These are phyloP conservation scores for Pseudocercospora fijiensis DNA, from an alignment of 2,329 filamentous ascomycete species.

Conservation along the genomic window DNA sequence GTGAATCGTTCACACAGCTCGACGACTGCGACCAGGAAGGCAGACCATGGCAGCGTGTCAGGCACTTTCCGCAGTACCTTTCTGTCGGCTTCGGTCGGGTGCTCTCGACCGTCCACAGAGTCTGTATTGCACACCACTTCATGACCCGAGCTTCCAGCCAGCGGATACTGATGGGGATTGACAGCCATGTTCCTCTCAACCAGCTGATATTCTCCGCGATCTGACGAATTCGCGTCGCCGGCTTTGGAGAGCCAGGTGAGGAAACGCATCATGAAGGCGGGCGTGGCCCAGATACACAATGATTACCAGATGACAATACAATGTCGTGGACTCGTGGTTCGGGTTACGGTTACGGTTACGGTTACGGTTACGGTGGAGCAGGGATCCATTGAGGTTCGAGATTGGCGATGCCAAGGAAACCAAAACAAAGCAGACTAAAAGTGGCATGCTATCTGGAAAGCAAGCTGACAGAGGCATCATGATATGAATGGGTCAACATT, in stretches of 20 bases:
- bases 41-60: constrained; percentile 44
- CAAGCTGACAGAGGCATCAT: no score
- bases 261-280: constrained; percentile 14
- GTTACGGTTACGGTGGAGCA: not conserved
- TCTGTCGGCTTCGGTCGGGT: constrained; percentile 45
- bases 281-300: not conserved
- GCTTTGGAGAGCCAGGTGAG: constrained; percentile 12
- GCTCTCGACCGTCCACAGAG: constrained; percentile 16
- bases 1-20: constrained; percentile 31
- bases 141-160: not conserved
- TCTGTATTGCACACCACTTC: not conserved
- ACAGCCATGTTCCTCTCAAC: constrained; percentile 13
- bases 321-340: no score
- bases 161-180: not conserved
- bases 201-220: constrained; percentile 24
- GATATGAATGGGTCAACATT: no score
- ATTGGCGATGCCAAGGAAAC: not conserved
- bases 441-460: no score
- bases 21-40: constrained; percentile 26
- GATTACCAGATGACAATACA: not conserved
- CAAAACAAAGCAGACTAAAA: not conserved
- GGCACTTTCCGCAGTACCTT: constrained; percentile 45
- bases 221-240: constrained; percentile 2
- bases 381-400: not conserved
- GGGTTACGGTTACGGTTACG: no score